Conservation (phyloP, 768 basidiomycete species). For the Kwoniella sp. region DNA sequence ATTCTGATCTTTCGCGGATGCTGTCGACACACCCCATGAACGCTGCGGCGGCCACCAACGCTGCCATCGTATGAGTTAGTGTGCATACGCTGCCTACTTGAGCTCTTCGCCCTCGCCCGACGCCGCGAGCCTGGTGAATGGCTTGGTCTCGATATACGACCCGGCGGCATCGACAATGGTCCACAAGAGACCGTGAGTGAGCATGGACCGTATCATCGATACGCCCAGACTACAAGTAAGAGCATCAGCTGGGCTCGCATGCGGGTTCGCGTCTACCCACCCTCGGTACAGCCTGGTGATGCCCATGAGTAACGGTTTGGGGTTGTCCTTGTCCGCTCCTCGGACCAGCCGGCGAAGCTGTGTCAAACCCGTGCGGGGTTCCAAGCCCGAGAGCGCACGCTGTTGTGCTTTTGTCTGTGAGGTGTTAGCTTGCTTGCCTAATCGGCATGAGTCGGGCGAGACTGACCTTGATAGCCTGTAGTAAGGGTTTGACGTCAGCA, state of each 20-base stretch:
- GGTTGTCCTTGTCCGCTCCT: slow-evolving; percentile 74
- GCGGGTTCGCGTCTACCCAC: slow-evolving; percentile 55
- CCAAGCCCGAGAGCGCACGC: slow-evolving; percentile 74
- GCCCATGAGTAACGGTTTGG: slow-evolving; percentile 64
- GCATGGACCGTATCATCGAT: slow-evolving; percentile 83
- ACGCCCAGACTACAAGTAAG: slow-evolving; percentile 54
- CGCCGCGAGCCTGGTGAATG: slow-evolving; percentile 29
- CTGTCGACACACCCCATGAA: too few relatives aligned
- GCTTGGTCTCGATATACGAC: slow-evolving; percentile 47
- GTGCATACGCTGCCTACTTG: slow-evolving; percentile 1
- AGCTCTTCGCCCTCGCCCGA: neutral
- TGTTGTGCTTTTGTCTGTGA: slow-evolving; percentile 86
- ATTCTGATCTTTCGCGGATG: too few relatives aligned
- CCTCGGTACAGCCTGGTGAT: slow-evolving; percentile 84
- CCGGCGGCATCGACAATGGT: slow-evolving; percentile 69
- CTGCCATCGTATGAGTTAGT: too few relatives aligned
- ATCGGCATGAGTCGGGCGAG: neutral
- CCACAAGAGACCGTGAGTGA: slow-evolving; percentile 90
- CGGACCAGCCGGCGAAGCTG: slow-evolving; percentile 74
- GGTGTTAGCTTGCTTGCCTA: neutral
- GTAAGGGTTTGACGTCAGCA: neutral
- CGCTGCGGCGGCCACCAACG: too few relatives aligned
- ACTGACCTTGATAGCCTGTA: slow-evolving; percentile 22
- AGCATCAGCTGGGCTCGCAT: neutral
- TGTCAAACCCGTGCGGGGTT: slow-evolving; percentile 64